A percentile compares a stretch with the other conserved stretches of the same genome.
Evolutionary conservation across 2,329 filamentous ascomycete species (phyloP).

Genomic region (Diplodia corticola): DNA sequence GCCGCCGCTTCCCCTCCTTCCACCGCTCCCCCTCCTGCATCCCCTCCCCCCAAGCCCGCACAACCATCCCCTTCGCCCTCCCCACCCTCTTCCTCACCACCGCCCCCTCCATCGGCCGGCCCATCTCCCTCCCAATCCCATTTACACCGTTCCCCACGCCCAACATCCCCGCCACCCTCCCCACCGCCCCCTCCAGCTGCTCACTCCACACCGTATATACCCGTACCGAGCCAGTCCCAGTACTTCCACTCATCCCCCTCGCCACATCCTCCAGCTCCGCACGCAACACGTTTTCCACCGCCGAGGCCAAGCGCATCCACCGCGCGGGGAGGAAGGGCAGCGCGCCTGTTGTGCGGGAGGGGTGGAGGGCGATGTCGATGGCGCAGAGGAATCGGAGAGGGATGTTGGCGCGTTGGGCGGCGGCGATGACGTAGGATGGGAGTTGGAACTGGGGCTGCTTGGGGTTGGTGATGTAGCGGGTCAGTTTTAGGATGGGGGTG

Average conservation of each 20-base stretch:
- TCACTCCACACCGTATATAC: not conserved
- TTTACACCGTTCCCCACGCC: not conserved
- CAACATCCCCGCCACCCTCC: not conserved
- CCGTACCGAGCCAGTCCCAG: too few relatives aligned
- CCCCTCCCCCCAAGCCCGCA: not conserved
- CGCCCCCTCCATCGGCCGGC: not conserved
- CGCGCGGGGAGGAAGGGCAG: not conserved
- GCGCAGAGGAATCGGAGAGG: not conserved
- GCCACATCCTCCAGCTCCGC: not conserved
- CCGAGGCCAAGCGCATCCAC: not conserved
- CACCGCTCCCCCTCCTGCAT: not conserved
- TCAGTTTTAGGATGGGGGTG: not conserved
- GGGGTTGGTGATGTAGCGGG: not conserved
- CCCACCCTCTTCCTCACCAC: not conserved
- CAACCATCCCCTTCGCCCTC: not conserved
- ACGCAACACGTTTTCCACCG: not conserved
- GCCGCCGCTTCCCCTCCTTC: not conserved
- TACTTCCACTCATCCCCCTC: rapidly evolving
- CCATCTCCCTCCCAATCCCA: too few relatives aligned
- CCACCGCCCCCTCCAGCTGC: not conserved
- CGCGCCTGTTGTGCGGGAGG: not conserved
- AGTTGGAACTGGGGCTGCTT: too few relatives aligned
- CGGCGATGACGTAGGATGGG: not conserved
- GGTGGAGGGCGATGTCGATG: not conserved
- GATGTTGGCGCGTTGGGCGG: not conserved